Conservation (phyloP, 2,329 filamentous ascomycete genomes). For the Coniochaeta prunicola region DNA sequence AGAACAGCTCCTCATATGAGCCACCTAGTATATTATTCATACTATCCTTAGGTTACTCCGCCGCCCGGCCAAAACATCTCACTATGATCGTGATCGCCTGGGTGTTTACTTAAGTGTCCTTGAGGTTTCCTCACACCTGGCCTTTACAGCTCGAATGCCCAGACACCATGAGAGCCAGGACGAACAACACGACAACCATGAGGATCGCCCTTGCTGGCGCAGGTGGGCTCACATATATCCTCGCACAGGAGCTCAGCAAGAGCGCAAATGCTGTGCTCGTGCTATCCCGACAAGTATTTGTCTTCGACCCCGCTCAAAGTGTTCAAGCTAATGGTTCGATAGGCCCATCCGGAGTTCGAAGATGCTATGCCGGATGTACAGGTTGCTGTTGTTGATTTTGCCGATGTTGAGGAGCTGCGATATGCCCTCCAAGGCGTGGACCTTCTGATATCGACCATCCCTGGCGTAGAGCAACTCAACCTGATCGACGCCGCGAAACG, state of each 20-base stretch:
- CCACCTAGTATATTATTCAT: not conserved
- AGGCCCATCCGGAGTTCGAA: conserved; percentile 49
- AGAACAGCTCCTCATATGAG: not conserved
- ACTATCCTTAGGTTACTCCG: not conserved
- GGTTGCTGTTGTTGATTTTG: conserved; percentile 63
- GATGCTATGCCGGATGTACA: conserved; percentile 48
- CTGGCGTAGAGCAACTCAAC: conserved; percentile 57
- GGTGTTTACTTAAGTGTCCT: not conserved
- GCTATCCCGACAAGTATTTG: conserved; percentile 57
- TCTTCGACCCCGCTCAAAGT: conserved; percentile 5
- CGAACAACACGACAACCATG: conserved; percentile 32
- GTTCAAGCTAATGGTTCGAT: conserved; percentile 7
- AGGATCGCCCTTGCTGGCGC: conserved; percentile 41
- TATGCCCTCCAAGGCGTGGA: conserved; percentile 66
- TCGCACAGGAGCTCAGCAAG: conserved; percentile 49
- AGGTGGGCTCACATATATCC: conserved; percentile 35
- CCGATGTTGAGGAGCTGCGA: conserved; percentile 46
- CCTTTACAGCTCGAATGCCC: not conserved
- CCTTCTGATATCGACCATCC: conserved; percentile 68
- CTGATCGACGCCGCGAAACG: conserved; percentile 65
- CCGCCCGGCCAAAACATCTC: not conserved
- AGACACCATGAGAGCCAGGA: conserved; percentile 1
- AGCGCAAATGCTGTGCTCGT: conserved; percentile 63
- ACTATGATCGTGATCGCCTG: not conserved
- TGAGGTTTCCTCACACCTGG: not conserved